Conservation (phyloP, 2,329 filamentous ascomycete species). For the Pseudomassariella vexata region DNA sequence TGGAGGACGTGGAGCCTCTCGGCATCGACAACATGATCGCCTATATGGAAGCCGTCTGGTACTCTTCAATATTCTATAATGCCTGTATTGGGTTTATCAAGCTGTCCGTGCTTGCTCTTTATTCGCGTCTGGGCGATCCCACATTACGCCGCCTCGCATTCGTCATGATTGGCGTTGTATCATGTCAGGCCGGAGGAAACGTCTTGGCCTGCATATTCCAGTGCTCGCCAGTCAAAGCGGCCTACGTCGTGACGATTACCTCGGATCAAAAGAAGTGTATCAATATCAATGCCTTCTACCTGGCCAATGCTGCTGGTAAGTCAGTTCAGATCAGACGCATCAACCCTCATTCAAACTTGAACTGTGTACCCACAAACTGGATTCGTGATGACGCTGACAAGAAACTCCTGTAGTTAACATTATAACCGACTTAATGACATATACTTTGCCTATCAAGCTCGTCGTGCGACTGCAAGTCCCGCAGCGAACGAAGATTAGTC, state of each 20-base stretch:
- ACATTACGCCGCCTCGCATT: conserved; percentile 27
- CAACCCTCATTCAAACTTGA: too few species aligned
- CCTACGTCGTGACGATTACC: conserved; percentile 27
- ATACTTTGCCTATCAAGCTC: conserved; percentile 35
- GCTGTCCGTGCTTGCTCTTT: conserved; percentile 38
- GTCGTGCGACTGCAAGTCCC: conserved; percentile 37
- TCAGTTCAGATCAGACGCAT: too few species aligned
- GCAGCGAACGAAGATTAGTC: conserved; percentile 34
- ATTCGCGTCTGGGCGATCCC: conserved; percentile 35
- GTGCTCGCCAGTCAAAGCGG: conserved; percentile 31
- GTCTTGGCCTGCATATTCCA: conserved; percentile 36
- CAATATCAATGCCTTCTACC: conserved; percentile 39
- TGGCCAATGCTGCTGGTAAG: conserved; percentile 38
- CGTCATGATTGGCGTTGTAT: conserved; percentile 32
- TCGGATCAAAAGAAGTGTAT: conserved; percentile 29
- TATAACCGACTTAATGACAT: conserved; percentile 37
- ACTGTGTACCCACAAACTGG: too few species aligned
- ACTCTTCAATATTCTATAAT: conserved; percentile 42
- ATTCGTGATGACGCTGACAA: too few species aligned
- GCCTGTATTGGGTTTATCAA: conserved; percentile 41
- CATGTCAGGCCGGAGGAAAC: conserved; percentile 31
- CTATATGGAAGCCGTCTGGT: conserved; percentile 28
- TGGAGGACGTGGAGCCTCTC: conserved; percentile 13
- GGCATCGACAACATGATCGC: conserved; percentile 10
- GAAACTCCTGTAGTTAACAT: too few species aligned